A percentile compares a stretch with the other conserved stretches of the same genome.
phyloP scores from a whole-genome alignment of 2,329 filamentous ascomycete species.

The Hypocreales sp. region DNA sequence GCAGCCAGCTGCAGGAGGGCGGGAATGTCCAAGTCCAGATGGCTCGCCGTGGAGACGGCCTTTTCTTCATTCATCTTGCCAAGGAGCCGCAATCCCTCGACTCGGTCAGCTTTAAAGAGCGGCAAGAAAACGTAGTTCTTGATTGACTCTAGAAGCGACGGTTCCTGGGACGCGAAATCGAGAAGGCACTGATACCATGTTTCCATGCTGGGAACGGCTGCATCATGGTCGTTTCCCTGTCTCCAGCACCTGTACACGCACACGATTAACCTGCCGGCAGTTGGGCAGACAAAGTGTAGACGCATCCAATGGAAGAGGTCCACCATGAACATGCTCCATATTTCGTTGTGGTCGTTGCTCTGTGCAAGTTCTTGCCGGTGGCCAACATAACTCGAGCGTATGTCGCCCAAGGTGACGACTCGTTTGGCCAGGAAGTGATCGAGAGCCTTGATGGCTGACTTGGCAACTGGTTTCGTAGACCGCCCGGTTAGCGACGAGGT shows the following conservation, averaged over 20 bases:
- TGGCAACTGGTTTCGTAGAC: conserved; percentile 47
- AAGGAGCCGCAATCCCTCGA: conserved; percentile 41
- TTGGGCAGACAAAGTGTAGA: conserved; percentile 40
- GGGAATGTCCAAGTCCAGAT: conserved; percentile 31
- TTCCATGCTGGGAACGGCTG: conserved; percentile 17
- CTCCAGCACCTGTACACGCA: conserved; percentile 35
- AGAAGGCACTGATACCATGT: conserved; percentile 43
- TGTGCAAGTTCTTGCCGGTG: conserved; percentile 13
- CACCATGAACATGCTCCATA: conserved; percentile 35
- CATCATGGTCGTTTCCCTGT: conserved; percentile 10
- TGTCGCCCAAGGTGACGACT: conserved; percentile 31
- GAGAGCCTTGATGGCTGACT: conserved; percentile 53
- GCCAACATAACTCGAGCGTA: conserved; percentile 26
- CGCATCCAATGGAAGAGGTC: conserved; percentile 40
- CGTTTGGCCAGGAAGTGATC: conserved; percentile 50
- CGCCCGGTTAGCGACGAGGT: conserved; percentile 44
- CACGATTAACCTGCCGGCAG: conserved; percentile 45
- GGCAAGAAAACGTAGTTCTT: conserved; percentile 50
- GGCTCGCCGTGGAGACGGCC: conserved; percentile 27
- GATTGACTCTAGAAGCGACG: conserved; percentile 41
- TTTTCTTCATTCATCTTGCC: conserved; percentile 35
- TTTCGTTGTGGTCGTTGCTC: conserved; percentile 7
- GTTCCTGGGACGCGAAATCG: conserved; percentile 29
- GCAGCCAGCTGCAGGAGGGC: conserved; percentile 48
- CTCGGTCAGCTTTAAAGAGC: conserved; percentile 42